These are phyloP conservation scores for Nemania sp. DNA, from an alignment of 2,329 filamentous ascomycete species.

Conservation along the genomic window DNA sequence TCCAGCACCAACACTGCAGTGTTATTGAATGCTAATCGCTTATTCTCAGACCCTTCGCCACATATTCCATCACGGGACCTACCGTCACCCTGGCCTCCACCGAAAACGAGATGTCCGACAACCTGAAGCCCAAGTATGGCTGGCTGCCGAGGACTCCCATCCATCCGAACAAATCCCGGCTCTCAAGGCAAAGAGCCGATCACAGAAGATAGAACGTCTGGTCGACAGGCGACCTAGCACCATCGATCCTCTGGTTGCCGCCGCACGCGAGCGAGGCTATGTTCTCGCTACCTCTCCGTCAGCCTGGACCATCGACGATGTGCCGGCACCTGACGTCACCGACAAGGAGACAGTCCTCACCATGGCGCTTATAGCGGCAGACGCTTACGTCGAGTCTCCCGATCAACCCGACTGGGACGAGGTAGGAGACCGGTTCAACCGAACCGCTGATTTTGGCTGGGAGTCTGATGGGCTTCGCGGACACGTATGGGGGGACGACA, in stretches of 20 bases:
- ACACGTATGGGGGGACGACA: constrained; percentile 87
- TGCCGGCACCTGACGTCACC: constrained; percentile 78
- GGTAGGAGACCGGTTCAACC: constrained; percentile 78
- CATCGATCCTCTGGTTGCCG: constrained; percentile 77
- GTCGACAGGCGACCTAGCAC: constrained; percentile 74
- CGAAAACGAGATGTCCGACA: constrained; percentile 70
- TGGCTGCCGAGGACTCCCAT: constrained; percentile 62
- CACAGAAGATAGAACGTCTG: constrained; percentile 76
- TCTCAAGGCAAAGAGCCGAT: constrained; percentile 65
- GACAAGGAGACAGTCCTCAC: constrained; percentile 83
- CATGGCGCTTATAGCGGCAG: constrained; percentile 83
- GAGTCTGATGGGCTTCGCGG: constrained; percentile 84
- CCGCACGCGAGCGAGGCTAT: constrained; percentile 69
- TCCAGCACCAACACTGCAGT: background rate
- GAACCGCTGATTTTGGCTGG: constrained; percentile 91
- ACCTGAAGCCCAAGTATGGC: constrained; percentile 62
- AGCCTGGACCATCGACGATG: constrained; percentile 81
- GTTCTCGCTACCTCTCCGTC: constrained; percentile 69
- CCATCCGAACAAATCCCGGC: constrained; percentile 53
- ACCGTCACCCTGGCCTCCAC: constrained; percentile 77
- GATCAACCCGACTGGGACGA: constrained; percentile 80
- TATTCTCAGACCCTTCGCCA: constrained; percentile 68
- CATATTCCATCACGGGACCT: constrained; percentile 88
- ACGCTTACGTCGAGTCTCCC: constrained; percentile 81
- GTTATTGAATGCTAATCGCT: constrained; percentile 14